These are phyloP conservation scores for Quercus lobata DNA, from an alignment of 331 rosid genomes.

Conservation along the genomic window DNA sequence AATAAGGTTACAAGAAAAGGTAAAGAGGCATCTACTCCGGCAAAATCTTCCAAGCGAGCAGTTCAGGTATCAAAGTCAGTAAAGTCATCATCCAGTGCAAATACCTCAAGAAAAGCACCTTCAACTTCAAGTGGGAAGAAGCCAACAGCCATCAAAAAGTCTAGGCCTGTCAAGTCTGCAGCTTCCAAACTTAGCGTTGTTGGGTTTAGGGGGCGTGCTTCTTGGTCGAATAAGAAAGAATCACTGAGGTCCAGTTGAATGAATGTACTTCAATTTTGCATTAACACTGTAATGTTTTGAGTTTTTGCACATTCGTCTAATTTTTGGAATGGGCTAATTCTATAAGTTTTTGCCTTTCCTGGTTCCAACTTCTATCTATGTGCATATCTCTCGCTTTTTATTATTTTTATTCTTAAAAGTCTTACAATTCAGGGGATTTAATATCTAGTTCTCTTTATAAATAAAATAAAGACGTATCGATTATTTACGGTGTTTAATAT, in stretches of 20 bases:
- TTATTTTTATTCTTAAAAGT: no score
- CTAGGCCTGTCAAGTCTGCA: conserved; percentile 35
- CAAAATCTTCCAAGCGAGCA: conserved; percentile 3
- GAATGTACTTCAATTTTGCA: conserved; percentile 5
- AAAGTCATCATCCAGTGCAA: not conserved
- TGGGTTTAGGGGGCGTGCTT: conserved; percentile 76
- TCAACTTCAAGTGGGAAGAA: conserved; percentile 28
- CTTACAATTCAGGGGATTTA: no score
- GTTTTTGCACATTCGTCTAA: not conserved
- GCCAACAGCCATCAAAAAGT: conserved; percentile 37
- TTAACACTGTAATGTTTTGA: not conserved
- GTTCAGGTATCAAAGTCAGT: not conserved
- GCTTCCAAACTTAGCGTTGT: conserved; percentile 69
- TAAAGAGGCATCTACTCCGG: conserved; percentile 6
- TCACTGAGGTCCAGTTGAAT: conserved; percentile 31
- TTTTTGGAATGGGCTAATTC: not conserved
- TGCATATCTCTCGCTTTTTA: no score
- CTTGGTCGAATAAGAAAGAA: conserved; percentile 39
- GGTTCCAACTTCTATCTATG: no score
- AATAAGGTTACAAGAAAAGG: conserved; percentile 8
- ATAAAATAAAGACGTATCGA: no score
- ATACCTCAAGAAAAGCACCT: conserved; percentile 2
- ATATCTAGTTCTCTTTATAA: no score
- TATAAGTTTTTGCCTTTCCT: no score
- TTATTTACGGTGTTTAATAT: no score